phyloP scores from a whole-genome alignment of 2,329 filamentous ascomycete genomes.

The Intubia oerlemansii region DNA sequence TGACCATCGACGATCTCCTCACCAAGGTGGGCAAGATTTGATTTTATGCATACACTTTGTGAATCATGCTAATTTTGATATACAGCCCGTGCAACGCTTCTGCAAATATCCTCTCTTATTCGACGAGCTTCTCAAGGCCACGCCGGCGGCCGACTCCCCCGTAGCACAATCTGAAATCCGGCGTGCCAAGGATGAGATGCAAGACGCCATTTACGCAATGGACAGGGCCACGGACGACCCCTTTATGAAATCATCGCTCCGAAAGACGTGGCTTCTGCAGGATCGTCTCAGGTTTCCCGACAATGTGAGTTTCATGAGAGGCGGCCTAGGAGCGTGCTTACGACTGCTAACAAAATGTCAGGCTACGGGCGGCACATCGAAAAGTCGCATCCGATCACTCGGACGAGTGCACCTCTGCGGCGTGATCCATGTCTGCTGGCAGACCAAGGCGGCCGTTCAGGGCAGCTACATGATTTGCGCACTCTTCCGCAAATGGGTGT shows the following conservation, averaged over 20 bases:
- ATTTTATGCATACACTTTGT: neutral
- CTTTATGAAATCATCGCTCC: constrained; percentile 44
- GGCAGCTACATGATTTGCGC: constrained; percentile 73
- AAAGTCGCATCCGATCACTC: constrained; percentile 52
- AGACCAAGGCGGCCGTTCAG: constrained; percentile 41
- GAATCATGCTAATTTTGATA: neutral
- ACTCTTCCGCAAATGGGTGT: constrained; percentile 61
- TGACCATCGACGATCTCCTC: constrained; percentile 68
- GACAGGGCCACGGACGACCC: constrained; percentile 69
- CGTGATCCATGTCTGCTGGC: constrained; percentile 64
- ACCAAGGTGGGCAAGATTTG: constrained; percentile 70
- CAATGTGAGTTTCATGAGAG: too few species aligned
- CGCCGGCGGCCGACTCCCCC: constrained; percentile 68
- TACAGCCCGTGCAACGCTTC: constrained; percentile 71
- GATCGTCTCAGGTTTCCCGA: constrained; percentile 57
- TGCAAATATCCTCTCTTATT: constrained; percentile 84
- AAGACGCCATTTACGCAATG: constrained; percentile 57
- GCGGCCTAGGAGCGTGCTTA: too few species aligned
- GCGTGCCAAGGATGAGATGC: constrained; percentile 47
- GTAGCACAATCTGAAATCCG: constrained; percentile 64
- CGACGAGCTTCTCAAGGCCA: constrained; percentile 60
- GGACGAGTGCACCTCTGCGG: constrained; percentile 70
- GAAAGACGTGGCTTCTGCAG: constrained; percentile 71
- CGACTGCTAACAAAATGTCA: too few species aligned
- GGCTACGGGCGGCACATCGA: constrained; percentile 30